Evolutionary conservation across 169 alveolate genomes (phyloP), one percentile per base, ranked within the genome.

Genomic region (Plasmodium fragile): DNA sequence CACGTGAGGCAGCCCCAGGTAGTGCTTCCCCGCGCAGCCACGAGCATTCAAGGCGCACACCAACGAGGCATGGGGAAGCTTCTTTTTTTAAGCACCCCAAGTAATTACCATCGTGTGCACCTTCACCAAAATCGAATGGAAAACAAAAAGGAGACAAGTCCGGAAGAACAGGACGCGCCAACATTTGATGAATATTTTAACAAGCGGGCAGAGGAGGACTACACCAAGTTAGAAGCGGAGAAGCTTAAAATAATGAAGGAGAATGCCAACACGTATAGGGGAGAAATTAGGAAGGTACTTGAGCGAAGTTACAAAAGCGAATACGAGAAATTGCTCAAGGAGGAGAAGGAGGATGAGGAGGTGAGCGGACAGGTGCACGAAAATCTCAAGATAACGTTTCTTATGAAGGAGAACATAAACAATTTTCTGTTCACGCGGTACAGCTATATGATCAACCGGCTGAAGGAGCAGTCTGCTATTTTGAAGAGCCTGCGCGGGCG

Each of bases 161-260:
- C 41, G 3, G 72, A 1, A 13, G 34, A 85, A 4, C 28, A 52
- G 7, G n/a, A 49, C 18, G 8, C 16, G 59, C 69, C 69, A 5
- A 79, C 82, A 4, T 89, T 89, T 69, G 94, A 89, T 89, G 94
- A 89, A 59, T 89, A 72, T 79, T 89, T 89, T 39, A 89, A 89
- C 73, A 89, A 59, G 28, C 45, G 55, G 49, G 80, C 94, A 7
- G 82, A 77, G 72, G 90, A 89, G 65, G 73, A 89, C 81, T 89
- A 89, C 71, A 80, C 78, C 8, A 78, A 89, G 39, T 78, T 89
- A 30, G 94, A 89, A 65, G 94, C 91, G 34, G 94, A 78, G 28
- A 89, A 89, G 71, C 72, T 89, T 18, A 89, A 89, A 78, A 77
- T 89, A 1, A 55, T 89, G 41, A 89, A 45, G 34, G 94, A 89